Conservation (phyloP, 768 basidiomycete genomes). For the Amanita molliuscula region DNA sequence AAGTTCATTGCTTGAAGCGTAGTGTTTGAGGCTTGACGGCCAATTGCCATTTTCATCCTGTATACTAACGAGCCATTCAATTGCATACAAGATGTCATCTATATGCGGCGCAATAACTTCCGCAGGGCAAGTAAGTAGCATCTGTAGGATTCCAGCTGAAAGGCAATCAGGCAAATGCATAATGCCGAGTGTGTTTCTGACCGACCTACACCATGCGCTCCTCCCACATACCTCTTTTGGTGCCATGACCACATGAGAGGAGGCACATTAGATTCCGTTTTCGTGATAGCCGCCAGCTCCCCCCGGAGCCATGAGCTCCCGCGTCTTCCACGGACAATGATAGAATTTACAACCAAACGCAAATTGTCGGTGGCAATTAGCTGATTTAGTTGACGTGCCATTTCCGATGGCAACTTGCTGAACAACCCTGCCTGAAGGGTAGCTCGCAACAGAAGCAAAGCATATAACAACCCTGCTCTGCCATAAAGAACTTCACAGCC, state of each 20-base stretch:
- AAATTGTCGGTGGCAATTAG: slow-evolving; percentile 18
- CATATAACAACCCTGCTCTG: slow-evolving; percentile 46
- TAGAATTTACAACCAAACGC: slow-evolving; percentile 28
- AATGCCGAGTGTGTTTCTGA: not conserved
- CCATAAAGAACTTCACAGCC: slow-evolving; percentile 51
- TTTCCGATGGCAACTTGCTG: not conserved
- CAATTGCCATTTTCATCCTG: slow-evolving; percentile 43
- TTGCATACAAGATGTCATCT: slow-evolving; percentile 28
- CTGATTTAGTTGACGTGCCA: slow-evolving; percentile 2
- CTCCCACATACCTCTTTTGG: slow-evolving; percentile 44
- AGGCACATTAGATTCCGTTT: slow-evolving; percentile 14
- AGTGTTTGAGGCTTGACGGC: slow-evolving; percentile 25
- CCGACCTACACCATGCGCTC: slow-evolving; percentile 50
- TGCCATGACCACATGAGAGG: slow-evolving; percentile 55
- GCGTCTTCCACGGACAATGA: slow-evolving; percentile 30
- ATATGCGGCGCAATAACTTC: slow-evolving; percentile 26
- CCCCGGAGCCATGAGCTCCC: slow-evolving; percentile 3
- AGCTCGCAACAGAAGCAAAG: slow-evolving; percentile 34
- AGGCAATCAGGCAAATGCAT: not conserved
- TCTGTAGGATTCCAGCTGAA: slow-evolving; percentile 43
- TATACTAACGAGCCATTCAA: slow-evolving; percentile 35
- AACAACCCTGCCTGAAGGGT: slow-evolving; percentile 7
- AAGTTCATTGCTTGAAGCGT: slow-evolving; percentile 22
- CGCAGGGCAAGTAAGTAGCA: slow-evolving; percentile 34
- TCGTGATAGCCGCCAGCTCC: not conserved